phyloP scores from a whole-genome alignment of 2,329 filamentous ascomycete genomes.

The Aspergillus pseudoviridinutans region DNA sequence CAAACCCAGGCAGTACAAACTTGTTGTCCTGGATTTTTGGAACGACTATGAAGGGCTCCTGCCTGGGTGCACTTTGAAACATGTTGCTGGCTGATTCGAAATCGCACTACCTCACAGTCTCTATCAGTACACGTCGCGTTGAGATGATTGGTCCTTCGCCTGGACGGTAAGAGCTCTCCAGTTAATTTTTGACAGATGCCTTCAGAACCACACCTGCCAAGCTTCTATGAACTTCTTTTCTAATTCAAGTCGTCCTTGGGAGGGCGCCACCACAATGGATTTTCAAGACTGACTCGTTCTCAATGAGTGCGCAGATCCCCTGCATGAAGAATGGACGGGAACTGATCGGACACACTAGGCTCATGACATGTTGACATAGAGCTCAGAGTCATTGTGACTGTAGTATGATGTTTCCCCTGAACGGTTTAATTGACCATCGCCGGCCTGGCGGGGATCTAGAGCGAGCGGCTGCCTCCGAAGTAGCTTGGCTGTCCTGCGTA shows the following conservation, averaged over 20 bases:
- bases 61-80: conserved; percentile 17
- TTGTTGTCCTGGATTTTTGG: conserved; percentile 12
- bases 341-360: neutral
- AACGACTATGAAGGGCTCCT: conserved; percentile 5
- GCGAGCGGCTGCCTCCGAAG: neutral
- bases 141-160: neutral
- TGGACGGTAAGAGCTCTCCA: neutral
- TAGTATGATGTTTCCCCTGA: neutral
- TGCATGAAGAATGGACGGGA: neutral
- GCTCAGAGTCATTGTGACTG: neutral
- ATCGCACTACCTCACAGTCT: neutral
- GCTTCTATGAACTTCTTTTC: neutral
- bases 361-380: neutral
- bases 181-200: neutral
- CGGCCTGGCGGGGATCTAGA: neutral
- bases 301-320: neutral
- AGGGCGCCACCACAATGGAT: neutral
- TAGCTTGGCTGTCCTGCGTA: neutral
- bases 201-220: neutral
- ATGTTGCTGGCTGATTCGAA: conserved; percentile 6
- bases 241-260: neutral
- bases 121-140: neutral
- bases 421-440: neutral
- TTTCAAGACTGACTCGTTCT: neutral
- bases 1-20: conserved; percentile 31